Evolutionary conservation across 2,329 filamentous ascomycete species (phyloP), one percentile per base, ranked within the genome.

Genomic region (Aspergillus hiratsukae): DNA sequence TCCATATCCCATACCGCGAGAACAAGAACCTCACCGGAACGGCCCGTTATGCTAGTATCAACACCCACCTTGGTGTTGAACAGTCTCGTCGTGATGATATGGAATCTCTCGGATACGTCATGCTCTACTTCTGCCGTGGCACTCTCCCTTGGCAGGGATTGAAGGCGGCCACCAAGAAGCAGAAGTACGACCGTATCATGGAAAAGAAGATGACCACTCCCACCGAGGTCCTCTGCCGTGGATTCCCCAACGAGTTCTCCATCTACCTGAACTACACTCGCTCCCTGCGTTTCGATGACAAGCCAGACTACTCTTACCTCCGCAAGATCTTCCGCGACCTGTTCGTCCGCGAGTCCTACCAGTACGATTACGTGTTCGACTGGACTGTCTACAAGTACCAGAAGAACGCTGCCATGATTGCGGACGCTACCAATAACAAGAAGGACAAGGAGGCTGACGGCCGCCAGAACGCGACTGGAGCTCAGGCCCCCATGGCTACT

Each of bases 171-270:
- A 97, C 92, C 65, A 97, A 97, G 87, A 97, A 97, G 87, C 93
- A 97, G 82, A 99, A 99, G 83, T 97, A 99, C 75, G 94, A 99
- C 80, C 87, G 93, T 64, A 99, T 99, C 80, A 97, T 97, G 93
- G 94, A 99, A 84, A 99, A 99, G 88, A 99, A 99, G 90, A 97
- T 97, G 94, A 99, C 94, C 14, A 99, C 94, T 3, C 92, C 94
- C 8, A 97, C 93, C 67, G 93, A 99, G 79, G 92, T 97, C 50
- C 90, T 99, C 51, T 99, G 94, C 87, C 91, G 93, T 76, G 94
- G 94, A 66, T 97, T 99, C 83, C 94, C 94, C 69, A 97, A 97
- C 77, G 94, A 99, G 80, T 99, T 99, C 69, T 92, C 93, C 81
- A 97, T 97, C 77, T 99, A 99, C 78, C 85, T 99, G 62, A 97